Percentiles rank a stretch among this genome's conserved stretches.
Conservation (phyloP, 257 asterid species). For the Ballota nigra region DNA sequence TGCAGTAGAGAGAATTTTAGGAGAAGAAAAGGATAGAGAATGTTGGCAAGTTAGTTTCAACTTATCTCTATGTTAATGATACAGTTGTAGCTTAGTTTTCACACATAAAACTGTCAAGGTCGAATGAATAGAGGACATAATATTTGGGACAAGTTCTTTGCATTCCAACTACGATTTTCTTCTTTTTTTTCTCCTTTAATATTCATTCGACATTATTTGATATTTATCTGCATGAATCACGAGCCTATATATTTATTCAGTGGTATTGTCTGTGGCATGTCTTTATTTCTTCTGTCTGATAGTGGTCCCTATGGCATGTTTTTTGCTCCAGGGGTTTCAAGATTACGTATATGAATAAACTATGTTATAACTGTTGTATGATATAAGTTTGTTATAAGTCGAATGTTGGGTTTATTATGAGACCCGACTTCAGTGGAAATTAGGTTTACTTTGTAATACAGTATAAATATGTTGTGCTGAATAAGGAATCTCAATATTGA, state of each 20-base stretch:
- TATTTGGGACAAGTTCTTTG: neutral
- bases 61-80: neutral
- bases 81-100: neutral
- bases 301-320: neutral
- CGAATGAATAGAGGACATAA: neutral
- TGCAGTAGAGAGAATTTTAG: conserved; percentile 1
- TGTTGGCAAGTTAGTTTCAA: neutral
- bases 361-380: too few relatives aligned
- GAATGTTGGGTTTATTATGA: too few relatives aligned
- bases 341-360: neutral
- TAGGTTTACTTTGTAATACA: too few relatives aligned
- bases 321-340: neutral
- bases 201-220: neutral
- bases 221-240: neutral
- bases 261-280: neutral
- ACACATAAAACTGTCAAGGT: neutral
- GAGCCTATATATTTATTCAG: conserved; percentile 8
- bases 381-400: too few relatives aligned
- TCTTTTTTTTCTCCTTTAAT: too few relatives aligned
- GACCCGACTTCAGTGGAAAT: too few relatives aligned
- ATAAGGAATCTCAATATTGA: too few relatives aligned
- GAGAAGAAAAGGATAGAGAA: neutral
- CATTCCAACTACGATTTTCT: neutral
- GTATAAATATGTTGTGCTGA: too few relatives aligned
- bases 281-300: neutral